Percentiles rank a stretch among this genome's conserved stretches.
Evolutionary conservation across 2,329 filamentous ascomycete species (phyloP).

Genomic region (Tolypocladium endophyticum): DNA sequence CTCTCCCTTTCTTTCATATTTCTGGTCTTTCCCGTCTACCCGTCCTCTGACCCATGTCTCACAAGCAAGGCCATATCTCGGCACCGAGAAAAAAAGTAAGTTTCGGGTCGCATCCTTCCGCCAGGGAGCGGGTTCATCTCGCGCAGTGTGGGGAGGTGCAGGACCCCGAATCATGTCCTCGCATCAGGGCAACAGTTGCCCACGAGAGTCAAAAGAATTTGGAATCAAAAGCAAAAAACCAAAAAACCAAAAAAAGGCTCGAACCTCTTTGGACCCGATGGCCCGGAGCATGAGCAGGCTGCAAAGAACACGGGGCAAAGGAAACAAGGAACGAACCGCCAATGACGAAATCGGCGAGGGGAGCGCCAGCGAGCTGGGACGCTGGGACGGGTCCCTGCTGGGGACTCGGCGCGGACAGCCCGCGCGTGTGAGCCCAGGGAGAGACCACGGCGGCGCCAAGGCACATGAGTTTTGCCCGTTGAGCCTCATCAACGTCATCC

Average conservation of each 20-base stretch:
- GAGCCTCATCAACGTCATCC: neutral
- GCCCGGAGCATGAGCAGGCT: neutral
- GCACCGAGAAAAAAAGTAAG: neutral
- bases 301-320: neutral
- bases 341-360: neutral
- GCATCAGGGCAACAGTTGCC: neutral
- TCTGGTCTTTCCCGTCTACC: neutral
- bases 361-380: neutral
- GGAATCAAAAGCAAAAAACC: neutral
- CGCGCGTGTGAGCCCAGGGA: neutral
- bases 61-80: neutral
- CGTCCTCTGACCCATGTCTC: neutral
- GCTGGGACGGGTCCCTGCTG: neutral
- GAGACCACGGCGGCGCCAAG: neutral
- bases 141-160: neutral
- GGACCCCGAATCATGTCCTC: neutral
- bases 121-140: neutral
- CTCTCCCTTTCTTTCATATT: neutral
- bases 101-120: neutral
- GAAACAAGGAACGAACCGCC: neutral
- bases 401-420: neutral
- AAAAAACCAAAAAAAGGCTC: neutral
- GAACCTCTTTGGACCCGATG: neutral
- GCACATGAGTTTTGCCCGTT: neutral
- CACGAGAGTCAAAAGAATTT: neutral